Evolutionary conservation across 305 asterid genomes (phyloP), one percentile per base, ranked within the genome.

Genomic region (Ajuga reptans): DNA sequence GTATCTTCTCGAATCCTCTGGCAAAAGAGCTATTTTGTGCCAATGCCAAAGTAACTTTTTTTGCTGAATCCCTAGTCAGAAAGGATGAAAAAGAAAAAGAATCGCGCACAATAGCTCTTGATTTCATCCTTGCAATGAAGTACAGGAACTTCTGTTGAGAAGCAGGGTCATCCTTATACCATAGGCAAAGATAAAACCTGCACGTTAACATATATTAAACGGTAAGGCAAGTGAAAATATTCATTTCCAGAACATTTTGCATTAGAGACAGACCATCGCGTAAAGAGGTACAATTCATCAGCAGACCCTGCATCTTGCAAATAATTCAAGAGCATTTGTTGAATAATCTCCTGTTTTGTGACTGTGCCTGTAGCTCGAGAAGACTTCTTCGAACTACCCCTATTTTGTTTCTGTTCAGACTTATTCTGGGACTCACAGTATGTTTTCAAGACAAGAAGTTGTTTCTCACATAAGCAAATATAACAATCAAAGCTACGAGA

Each of bases 121-220:
- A 81, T 66, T 87, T 91, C 79, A 94, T 78, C 84, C 96, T 86
- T 24, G 96, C 84, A 36, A 91, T 83, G 80, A 84, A 83, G 80
- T 78, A 85, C 72, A 50, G 73, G 58, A 84, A 73, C 77, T 84
- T 91, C 65, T 88, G 85, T 56, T 81, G 87, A 68, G 94, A 78
- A 78, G 80, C 84, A 75, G 92, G 89, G 77, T 91, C 99, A 73
- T 94, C 96, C 81, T 94, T 94, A 80, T 85, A 86, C 99, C 99
- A 94, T 47, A 91, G 85, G 81, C 98, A 94, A 71, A 91, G 90
- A 84, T 94, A 91, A 83, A 91, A 94, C 99, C 99, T 94, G 89
- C 87, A 89, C 11, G 71, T 69, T 15, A 66, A 67, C 27, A 79
- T 56, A 21, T 60, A 74, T 66, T 50, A 58, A 29, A 68, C 64